These are phyloP conservation scores for Carex kokanica DNA, from an alignment of 176 grass and related monocot genomes.

Conservation along the genomic window DNA sequence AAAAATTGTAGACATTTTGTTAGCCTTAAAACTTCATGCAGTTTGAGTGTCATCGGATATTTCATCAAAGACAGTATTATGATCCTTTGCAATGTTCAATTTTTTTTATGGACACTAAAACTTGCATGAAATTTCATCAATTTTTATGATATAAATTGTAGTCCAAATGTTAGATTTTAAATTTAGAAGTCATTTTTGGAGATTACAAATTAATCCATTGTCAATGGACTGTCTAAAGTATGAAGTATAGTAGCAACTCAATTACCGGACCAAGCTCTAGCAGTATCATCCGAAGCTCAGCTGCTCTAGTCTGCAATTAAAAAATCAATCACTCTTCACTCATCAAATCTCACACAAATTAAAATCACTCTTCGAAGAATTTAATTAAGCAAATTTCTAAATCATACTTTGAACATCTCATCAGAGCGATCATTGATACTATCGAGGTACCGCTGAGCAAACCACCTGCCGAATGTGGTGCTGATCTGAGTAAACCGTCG, in stretches of 20 bases:
- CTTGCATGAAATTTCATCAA: neutral
- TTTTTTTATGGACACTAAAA: neutral
- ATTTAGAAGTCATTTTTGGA: neutral
- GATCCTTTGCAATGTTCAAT: neutral
- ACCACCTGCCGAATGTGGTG: constrained; percentile 78
- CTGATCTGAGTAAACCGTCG: constrained; percentile 69
- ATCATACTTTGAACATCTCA: constrained; percentile 69
- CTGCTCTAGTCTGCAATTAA: constrained; percentile 62
- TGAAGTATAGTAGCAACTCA: neutral
- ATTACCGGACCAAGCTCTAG: constrained; percentile 82
- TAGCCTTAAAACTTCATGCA: neutral
- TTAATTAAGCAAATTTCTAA: neutral
- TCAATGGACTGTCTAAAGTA: neutral
- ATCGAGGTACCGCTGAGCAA: constrained; percentile 66
- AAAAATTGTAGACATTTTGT: neutral
- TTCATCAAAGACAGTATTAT: neutral
- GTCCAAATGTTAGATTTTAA: neutral
- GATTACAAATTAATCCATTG: neutral
- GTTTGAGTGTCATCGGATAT: neutral
- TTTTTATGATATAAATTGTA: neutral
- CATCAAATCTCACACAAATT: constrained; percentile 23
- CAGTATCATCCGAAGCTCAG: constrained; percentile 75
- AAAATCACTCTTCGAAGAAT: neutral
- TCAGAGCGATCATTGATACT: constrained; percentile 52
- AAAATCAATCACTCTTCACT: constrained; percentile 15